Evolutionary conservation across 1,284 basidiomycete species (phyloP).

Genomic region (Apiotrichum akiyoshidainum): DNA sequence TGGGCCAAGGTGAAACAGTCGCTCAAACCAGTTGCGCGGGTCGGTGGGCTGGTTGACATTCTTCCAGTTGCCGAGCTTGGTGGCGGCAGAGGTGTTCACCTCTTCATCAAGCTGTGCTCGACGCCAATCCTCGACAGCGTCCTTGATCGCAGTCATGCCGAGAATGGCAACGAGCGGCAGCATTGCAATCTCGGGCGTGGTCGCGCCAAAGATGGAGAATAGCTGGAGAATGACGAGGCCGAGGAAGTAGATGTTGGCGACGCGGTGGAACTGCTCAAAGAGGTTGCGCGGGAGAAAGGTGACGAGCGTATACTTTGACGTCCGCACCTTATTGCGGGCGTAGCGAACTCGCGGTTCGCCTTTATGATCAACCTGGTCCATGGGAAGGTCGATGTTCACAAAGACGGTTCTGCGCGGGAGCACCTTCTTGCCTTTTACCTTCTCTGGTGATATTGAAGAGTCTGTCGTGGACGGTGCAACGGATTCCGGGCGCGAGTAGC

Average conservation of each 20-base stretch:
- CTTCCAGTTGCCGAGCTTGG: conserved; percentile 71
- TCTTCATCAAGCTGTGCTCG: conserved; percentile 81
- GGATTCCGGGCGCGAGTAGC: not conserved
- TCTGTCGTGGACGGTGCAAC: not conserved
- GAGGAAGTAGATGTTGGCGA: conserved; percentile 92
- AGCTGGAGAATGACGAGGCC: conserved; percentile 80
- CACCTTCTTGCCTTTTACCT: conserved; percentile 17
- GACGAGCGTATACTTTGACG: conserved; percentile 86
- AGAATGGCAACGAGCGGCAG: conserved; percentile 86
- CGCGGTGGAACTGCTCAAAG: conserved; percentile 82
- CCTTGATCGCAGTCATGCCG: conserved; percentile 85
- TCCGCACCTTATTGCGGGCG: conserved; percentile 89
- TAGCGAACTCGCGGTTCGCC: conserved; percentile 78
- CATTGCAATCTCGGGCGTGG: conserved; percentile 76
- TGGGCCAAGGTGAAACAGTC: conserved; percentile 57
- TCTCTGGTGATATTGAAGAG: not conserved
- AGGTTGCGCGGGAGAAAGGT: conserved; percentile 94
- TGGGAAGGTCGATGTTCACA: conserved; percentile 59
- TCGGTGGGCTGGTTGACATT: conserved; percentile 86
- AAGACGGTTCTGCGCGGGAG: conserved; percentile 68
- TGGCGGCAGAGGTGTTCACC: conserved; percentile 47
- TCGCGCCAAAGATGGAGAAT: conserved; percentile 86
- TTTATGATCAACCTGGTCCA: conserved; percentile 35
- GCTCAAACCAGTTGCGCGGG: conserved; percentile 70
- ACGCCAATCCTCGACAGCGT: conserved; percentile 90